Evolutionary conservation across 371 early-diverging fungal genomes (phyloP).

Genomic region (Entomophthora muscae): DNA sequence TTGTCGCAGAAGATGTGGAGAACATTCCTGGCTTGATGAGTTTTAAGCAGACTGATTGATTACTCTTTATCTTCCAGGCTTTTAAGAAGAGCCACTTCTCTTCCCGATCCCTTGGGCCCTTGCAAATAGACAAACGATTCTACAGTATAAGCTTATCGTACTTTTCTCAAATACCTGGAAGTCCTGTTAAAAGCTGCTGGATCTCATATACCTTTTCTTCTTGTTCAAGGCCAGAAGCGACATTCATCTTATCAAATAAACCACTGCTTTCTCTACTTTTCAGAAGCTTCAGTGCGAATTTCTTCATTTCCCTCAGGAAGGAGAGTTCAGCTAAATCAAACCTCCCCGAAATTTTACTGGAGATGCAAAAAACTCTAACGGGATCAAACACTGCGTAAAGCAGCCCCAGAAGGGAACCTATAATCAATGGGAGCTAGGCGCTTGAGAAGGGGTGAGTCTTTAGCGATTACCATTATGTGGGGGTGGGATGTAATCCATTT

Average conservation of each 20-base stretch:
- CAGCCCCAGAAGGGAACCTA: slow-evolving; percentile 1
- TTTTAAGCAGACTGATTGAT: not conserved
- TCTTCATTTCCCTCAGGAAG: not conserved
- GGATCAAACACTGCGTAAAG: slow-evolving; percentile 1
- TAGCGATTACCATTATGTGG: not conserved
- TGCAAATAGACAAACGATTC: not conserved
- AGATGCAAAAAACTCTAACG: not conserved
- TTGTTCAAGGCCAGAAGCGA: not conserved
- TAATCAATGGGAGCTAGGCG: not conserved
- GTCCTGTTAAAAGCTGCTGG: not conserved
- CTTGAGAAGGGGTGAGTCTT: not conserved
- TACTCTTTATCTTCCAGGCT: not conserved
- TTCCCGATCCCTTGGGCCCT: slow-evolving; percentile 1
- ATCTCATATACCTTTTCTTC: not conserved
- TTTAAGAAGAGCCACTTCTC: not conserved
- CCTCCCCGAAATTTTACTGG: not conserved
- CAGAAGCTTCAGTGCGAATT: not conserved
- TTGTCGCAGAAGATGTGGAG: not conserved
- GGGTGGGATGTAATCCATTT: not conserved
- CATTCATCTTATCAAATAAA: not conserved
- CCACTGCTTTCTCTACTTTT: not conserved
- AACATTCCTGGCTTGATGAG: not conserved
- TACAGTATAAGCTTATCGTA: not conserved
- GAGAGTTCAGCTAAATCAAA: not conserved
- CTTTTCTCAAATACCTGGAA: not conserved